Base-by-base conservation (phyloP, 1,284 basidiomycete species). In the Pholiota adiposa region DNA sequence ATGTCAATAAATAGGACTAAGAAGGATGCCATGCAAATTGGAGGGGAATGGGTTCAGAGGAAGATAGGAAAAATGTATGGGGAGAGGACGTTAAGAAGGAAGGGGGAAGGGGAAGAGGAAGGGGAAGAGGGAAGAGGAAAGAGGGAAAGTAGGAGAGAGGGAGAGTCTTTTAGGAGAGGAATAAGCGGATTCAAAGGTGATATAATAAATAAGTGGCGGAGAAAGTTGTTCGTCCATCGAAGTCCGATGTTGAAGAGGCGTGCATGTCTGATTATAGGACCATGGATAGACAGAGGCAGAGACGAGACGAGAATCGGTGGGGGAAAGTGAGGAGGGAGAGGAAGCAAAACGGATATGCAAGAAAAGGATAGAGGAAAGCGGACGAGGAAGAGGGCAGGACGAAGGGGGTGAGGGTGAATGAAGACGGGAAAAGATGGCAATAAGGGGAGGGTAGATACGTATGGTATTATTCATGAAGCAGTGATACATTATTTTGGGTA, bases 391-490 rank as follows among this genome's bases (percentile, higher is more conserved):
- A 12, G 50, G 12, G 19, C 31, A 36, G 4, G 40, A 18, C 19
- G 23, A 11, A 9, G 23, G 5, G 38, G 40, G 19, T 18, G 23
- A 14, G 38, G 40, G 19, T 18, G 4, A 40, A n/a, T 23, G 19
- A 41, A 29, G 16, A 29, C n/a, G 18, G 36, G 12, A 40, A 38
- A 11, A 38, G 5, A 38, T 16, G 36, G 36, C 6, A 33, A 33
- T 33, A 12, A 33, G 14, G 4, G 36, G 31, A 49, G 21, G 44
- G 18, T 46, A 46, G 12, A 46, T 46, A 46, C 31, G 31, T 27
- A 55, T 55, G 43, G 54, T 36, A 49, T 55, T 55, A 55, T 55
- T 55, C 54, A 38, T 55, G 48, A 50, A 56, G 54, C 54, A 50
- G 48, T 18, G 54, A 56, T 56, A 56, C 46, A 56, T 50, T 56